phyloP scores from a whole-genome alignment of 2,329 filamentous ascomycete species.

The Chaetomiaceae sp. region DNA sequence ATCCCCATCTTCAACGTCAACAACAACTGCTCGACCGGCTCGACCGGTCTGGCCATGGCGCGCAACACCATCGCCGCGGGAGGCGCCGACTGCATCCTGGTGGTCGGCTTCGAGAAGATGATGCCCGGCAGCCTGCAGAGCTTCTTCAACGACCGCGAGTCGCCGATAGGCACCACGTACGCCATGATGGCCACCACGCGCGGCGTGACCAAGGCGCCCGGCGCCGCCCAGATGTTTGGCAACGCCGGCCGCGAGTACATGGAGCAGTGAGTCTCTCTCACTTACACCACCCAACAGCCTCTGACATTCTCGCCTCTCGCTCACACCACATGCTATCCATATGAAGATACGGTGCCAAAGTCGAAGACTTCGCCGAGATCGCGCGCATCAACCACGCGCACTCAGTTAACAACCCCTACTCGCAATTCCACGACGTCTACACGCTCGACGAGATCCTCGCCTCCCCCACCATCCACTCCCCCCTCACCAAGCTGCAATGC shows the following conservation, averaged over 20 bases:
- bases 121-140: constrained; percentile 78
- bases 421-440: constrained; percentile 94
- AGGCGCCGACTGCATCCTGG: constrained; percentile 79
- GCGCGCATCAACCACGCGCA: constrained; percentile 89
- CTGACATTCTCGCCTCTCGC: too few species aligned
- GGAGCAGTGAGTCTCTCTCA: constrained; percentile 58
- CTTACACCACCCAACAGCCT: constrained; percentile 9
- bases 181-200: constrained; percentile 79
- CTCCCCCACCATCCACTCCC: constrained; percentile 71
- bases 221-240: constrained; percentile 88
- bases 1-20: constrained; percentile 98
- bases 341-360: constrained; percentile 77
- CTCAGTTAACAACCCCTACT: constrained; percentile 78
- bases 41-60: constrained; percentile 79
- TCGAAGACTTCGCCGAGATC: constrained; percentile 90
- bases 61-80: constrained; percentile 73
- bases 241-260: constrained; percentile 93
- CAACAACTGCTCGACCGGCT: constrained; percentile 98
- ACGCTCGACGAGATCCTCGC: constrained; percentile 74
- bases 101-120: constrained; percentile 98
- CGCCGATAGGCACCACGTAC: constrained; percentile 65
- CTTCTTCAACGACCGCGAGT: constrained; percentile 79
- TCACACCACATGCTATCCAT: too few species aligned
- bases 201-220: constrained; percentile 74
- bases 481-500: constrained; percentile 96